Base-by-base conservation (phyloP, 177 flowering plant genomes). In the Vitis hybrid region DNA sequence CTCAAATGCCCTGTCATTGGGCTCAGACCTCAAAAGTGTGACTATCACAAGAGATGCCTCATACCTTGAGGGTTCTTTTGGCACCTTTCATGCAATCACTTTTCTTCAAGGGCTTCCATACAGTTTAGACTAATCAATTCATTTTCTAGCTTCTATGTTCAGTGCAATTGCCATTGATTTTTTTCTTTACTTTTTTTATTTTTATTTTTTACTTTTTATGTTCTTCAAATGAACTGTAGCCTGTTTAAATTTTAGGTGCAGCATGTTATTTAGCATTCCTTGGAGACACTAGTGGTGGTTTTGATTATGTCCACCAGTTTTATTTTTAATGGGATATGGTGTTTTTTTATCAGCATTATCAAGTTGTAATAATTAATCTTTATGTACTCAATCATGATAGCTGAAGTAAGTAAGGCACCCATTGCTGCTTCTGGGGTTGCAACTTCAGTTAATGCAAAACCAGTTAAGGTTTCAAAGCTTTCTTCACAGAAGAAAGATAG, bases 401-500 rank as follows among this genome's bases (percentile, higher is more conserved):
- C 70, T 67, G 80, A 78, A 70, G 78, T 61, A 59, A 68, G 68
- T 39, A 77, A 74, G 75, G 58, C 65, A 32, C 30, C 74, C 65
- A 72, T 73, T 32, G 60, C 70, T 62, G 52, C 73, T 45, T 61
- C 81, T 75, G 79, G 66, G 15, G 61, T 64, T 11, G 75, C 23
- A 48, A 30, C 73, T 64, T 51, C 75, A n/a, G 80, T 58, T 14
- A 78, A 74, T 78, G 72, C 65, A 49, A 80, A 81, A 54, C 78
- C 74, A 51, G 66, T 78, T 60, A 80, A 80, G 65, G 62, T 75
- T 49, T 14, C 74, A 48, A 85, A 80, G 69, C 54, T 77, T 19
- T 12, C 82, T 59, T 19, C 76, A 18, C 81, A 71, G n/a, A 82
- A 77, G 73, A 78, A 71, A 65, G 86, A 84, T 48, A 68, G 9